phyloP scores from a whole-genome alignment of 495 filamentous ascomycete species.

The Penicillium paradoxum region DNA sequence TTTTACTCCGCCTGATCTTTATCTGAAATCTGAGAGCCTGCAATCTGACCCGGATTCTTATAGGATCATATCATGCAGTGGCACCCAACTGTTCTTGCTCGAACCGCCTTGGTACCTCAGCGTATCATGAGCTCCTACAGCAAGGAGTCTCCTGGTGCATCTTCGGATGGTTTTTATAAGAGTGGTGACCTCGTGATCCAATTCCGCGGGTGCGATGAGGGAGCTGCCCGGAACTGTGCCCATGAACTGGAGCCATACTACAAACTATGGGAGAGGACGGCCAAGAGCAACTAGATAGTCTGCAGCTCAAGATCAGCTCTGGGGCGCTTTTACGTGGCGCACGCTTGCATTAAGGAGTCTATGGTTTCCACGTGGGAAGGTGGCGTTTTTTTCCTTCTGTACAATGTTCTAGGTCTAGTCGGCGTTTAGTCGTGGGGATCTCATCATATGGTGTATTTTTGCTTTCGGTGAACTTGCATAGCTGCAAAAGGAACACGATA shows the following conservation, averaged over 20 bases:
- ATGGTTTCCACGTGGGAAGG: not conserved
- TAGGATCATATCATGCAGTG: conserved; percentile 92
- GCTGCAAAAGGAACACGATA: conserved; percentile 10
- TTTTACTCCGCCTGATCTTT: not conserved
- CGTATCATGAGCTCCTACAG: conserved; percentile 73
- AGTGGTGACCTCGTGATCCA: conserved; percentile 85
- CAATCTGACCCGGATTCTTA: not conserved
- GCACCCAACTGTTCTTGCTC: conserved; percentile 96
- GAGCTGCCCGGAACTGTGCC: conserved; percentile 56
- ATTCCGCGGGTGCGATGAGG: conserved; percentile 65
- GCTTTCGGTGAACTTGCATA: conserved; percentile 10
- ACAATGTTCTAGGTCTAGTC: conserved; percentile 2
- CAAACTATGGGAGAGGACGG: conserved; percentile 39
- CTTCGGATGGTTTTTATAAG: conserved; percentile 43
- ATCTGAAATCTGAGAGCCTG: not conserved
- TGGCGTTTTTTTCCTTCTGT: conserved; percentile 6
- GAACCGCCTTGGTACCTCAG: conserved; percentile 81
- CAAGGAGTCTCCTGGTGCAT: conserved; percentile 40
- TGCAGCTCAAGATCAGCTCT: not conserved
- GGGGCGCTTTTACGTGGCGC: not conserved
- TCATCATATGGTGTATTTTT: conserved; percentile 16
- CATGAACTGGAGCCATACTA: conserved; percentile 59
- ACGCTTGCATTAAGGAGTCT: not conserved
- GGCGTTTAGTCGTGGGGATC: not conserved
- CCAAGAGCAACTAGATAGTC: conserved; percentile 15